These are phyloP conservation scores for Kodamaea fukazawae DNA, from an alignment of 805 yeast species.

Conservation along the genomic window DNA sequence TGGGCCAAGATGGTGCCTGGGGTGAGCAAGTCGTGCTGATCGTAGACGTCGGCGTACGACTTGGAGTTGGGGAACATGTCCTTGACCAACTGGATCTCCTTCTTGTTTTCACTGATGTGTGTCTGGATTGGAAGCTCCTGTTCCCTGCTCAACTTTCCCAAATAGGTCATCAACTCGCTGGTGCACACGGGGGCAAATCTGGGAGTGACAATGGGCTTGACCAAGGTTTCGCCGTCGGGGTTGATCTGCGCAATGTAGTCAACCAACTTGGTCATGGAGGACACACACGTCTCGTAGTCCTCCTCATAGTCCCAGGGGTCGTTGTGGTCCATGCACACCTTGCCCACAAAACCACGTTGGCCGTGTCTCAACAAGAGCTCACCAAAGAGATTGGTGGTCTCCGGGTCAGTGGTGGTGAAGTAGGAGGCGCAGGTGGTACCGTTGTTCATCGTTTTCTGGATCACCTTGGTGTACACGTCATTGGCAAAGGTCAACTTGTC, in stretches of 20 bases:
- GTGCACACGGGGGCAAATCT: constrained; percentile 91
- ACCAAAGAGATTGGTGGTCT: constrained; percentile 74
- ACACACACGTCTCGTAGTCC: constrained; percentile 49
- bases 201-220: constrained; percentile 84
- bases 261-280: constrained; percentile 55
- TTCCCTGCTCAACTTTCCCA: constrained; percentile 56
- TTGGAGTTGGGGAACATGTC: constrained; percentile 68
- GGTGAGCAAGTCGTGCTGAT: constrained; percentile 56
- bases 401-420: constrained; percentile 82
- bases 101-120: constrained; percentile 79
- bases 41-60: constrained; percentile 76
- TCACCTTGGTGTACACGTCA: constrained; percentile 61
- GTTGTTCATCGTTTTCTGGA: constrained; percentile 63
- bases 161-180: constrained; percentile 53
- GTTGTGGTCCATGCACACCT: constrained; percentile 89
- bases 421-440: constrained; percentile 95
- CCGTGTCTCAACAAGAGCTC: constrained; percentile 63
- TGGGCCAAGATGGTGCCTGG: constrained; percentile 81
- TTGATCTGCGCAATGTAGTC: constrained; percentile 54
- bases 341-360: constrained; percentile 88
- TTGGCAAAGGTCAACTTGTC: constrained; percentile 52
- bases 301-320: constrained; percentile 62
- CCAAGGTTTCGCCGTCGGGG: constrained; percentile 43
- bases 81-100: constrained; percentile 72
- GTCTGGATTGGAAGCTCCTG: constrained; percentile 74